A percentile compares a stretch with the other conserved stretches of the same genome.
These are phyloP conservation scores for Cantharellus anzutake DNA, from an alignment of 768 basidiomycete species.

Conservation along the genomic window DNA sequence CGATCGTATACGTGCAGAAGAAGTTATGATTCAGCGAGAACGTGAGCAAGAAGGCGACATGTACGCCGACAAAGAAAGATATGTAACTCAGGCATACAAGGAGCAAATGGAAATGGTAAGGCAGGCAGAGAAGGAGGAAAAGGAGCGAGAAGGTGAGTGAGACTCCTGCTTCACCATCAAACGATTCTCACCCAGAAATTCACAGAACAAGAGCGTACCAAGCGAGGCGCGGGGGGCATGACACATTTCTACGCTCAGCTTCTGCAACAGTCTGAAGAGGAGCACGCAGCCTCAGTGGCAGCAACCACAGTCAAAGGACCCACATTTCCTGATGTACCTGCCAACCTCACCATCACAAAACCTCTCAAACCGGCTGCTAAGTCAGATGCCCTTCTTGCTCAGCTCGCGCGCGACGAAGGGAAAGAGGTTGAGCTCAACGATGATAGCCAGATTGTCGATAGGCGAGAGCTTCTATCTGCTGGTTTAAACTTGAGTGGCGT, in stretches of 20 bases:
- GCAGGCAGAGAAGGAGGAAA: conserved; percentile 85
- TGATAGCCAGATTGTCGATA: conserved; percentile 94
- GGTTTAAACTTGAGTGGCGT: conserved; percentile 80
- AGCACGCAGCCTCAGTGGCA: conserved; percentile 74
- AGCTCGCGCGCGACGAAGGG: conserved; percentile 48
- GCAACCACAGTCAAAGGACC: conserved; percentile 25
- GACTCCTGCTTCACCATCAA: neutral
- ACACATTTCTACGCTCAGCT: conserved; percentile 66
- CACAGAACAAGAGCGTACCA: conserved; percentile 21
- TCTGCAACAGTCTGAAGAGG: conserved; percentile 57
- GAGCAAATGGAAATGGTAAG: conserved; percentile 88
- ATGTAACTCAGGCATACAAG: conserved; percentile 94
- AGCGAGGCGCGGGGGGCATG: conserved; percentile 60
- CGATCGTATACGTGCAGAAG: conserved; percentile 85
- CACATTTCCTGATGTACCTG: conserved; percentile 19
- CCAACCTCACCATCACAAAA: conserved; percentile 60
- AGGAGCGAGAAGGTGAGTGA: conserved; percentile 60
- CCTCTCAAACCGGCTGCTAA: conserved; percentile 26
- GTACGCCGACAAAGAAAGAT: conserved; percentile 88
- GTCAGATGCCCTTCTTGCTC: conserved; percentile 61
- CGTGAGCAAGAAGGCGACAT: conserved; percentile 85
- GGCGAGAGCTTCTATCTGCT: conserved; percentile 75
- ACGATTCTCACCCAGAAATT: neutral
- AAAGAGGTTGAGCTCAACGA: conserved; percentile 88
- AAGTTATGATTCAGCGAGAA: conserved; percentile 92